Conservation (phyloP, 1,284 basidiomycete species). For the Limonomyces culmigenus region DNA sequence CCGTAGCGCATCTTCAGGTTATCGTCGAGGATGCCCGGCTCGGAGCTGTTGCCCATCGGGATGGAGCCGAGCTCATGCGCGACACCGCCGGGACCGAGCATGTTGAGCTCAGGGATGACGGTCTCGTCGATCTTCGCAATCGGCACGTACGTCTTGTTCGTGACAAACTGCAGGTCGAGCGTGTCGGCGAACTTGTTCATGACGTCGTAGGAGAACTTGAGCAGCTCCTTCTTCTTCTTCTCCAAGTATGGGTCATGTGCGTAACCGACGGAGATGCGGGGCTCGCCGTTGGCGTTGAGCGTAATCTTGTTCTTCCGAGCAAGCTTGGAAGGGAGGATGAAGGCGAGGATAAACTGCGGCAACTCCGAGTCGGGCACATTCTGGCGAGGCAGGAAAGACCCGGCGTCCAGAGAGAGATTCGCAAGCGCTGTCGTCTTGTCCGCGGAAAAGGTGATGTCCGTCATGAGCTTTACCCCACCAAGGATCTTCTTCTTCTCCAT, state of each 20-base stretch:
- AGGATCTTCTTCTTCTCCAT: conserved; percentile 3
- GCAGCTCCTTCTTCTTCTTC: neutral
- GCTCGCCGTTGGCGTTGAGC: neutral
- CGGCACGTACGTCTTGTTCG: neutral
- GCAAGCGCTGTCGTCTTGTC: conserved; percentile 4
- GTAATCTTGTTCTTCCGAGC: neutral
- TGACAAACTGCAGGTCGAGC: neutral
- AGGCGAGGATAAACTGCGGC: conserved; percentile 7
- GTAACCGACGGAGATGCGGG: neutral
- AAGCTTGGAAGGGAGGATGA: conserved; percentile 5
- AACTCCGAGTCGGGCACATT: conserved; percentile 3
- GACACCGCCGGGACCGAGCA: conserved; percentile 3
- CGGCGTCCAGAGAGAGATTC: conserved; percentile 9
- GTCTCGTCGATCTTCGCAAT: neutral
- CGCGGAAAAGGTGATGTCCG: conserved; percentile 3
- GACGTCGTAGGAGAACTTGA: neutral
- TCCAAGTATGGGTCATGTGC: neutral
- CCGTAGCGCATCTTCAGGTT: neutral
- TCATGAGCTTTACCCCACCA: conserved; percentile 9
- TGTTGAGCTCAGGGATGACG: neutral
- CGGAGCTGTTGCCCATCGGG: conserved; percentile 2
- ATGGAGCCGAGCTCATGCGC: conserved; percentile 5
- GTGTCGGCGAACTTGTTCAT: neutral
- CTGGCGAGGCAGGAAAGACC: conserved; percentile 8
- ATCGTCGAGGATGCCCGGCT: neutral